A percentile compares a stretch with the other conserved stretches of the same genome.
phyloP scores from a whole-genome alignment of 805 yeast species.

The Candida fluviatilis region DNA sequence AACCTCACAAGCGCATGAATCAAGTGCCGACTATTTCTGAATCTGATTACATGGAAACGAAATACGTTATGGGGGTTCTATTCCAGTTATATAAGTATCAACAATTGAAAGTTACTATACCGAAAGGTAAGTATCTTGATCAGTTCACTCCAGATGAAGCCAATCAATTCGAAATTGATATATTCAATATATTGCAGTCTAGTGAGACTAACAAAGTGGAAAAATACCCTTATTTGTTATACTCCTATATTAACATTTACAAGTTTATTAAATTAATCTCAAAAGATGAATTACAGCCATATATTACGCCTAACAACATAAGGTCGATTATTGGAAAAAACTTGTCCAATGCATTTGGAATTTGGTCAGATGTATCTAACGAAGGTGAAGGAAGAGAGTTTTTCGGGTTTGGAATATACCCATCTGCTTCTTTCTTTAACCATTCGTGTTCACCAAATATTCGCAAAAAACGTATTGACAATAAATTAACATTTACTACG shows the following conservation, averaged over 20 bases:
- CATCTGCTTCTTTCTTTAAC: conserved; percentile 64
- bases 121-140: not conserved
- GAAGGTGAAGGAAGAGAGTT: conserved; percentile 47
- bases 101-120: conserved; percentile 2
- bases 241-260: conserved; percentile 45
- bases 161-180: conserved; percentile 15
- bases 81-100: conserved; percentile 22
- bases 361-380: conserved; percentile 46
- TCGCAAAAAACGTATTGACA: conserved; percentile 37
- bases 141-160: conserved; percentile 4
- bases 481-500: conserved; percentile 41
- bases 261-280: conserved; percentile 42
- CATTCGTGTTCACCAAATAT: conserved; percentile 63
- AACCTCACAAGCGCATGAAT: conserved; percentile 29
- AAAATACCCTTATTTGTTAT: conserved; percentile 44
- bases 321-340: conserved; percentile 54
- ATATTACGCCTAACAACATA: conserved; percentile 34
- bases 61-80: conserved; percentile 41
- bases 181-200: conserved; percentile 45
- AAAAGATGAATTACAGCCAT: conserved; percentile 28
- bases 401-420: conserved; percentile 57
- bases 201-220: conserved; percentile 45
- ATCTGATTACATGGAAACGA: conserved; percentile 49
- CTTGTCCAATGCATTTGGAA: conserved; percentile 66
- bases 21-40: conserved; percentile 45